phyloP scores from a whole-genome alignment of 1,284 basidiomycete genomes.

The Puccinia novopanici region DNA sequence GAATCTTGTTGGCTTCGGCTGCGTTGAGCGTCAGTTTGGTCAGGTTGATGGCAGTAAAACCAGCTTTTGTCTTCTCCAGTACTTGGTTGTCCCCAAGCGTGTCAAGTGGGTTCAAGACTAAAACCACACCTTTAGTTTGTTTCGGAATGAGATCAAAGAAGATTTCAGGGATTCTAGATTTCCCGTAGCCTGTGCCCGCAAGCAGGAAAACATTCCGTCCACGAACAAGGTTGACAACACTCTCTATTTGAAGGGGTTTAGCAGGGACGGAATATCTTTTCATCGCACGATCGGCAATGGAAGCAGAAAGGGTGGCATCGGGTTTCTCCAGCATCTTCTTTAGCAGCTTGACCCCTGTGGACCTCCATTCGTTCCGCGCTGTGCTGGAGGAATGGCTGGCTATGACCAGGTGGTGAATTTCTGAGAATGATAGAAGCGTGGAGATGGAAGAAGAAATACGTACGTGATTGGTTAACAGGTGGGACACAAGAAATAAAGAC shows the following conservation, averaged over 20 bases:
- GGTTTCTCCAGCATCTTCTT: too few species aligned
- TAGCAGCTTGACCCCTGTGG: too few species aligned
- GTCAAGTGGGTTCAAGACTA: conserved; percentile 1
- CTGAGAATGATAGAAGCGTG: too few species aligned
- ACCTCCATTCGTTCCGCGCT: too few species aligned
- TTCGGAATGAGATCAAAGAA: background rate
- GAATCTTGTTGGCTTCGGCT: background rate
- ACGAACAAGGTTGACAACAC: background rate
- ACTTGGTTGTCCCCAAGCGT: background rate
- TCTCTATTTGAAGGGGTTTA: background rate
- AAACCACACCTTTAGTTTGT: background rate
- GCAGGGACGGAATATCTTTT: too few species aligned
- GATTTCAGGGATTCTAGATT: background rate
- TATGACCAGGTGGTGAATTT: too few species aligned
- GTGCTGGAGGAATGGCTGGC: too few species aligned
- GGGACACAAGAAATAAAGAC: too few species aligned
- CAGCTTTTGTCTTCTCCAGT: background rate
- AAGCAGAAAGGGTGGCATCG: too few species aligned
- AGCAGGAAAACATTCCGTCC: background rate
- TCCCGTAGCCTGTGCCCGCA: background rate
- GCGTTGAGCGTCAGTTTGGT: background rate
- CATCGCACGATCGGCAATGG: too few species aligned
- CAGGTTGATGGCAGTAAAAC: background rate
- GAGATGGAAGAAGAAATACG: too few species aligned
- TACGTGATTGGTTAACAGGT: too few species aligned